Conservation (phyloP, 2,329 filamentous ascomycete genomes). For the Aureobasidium sp. region DNA sequence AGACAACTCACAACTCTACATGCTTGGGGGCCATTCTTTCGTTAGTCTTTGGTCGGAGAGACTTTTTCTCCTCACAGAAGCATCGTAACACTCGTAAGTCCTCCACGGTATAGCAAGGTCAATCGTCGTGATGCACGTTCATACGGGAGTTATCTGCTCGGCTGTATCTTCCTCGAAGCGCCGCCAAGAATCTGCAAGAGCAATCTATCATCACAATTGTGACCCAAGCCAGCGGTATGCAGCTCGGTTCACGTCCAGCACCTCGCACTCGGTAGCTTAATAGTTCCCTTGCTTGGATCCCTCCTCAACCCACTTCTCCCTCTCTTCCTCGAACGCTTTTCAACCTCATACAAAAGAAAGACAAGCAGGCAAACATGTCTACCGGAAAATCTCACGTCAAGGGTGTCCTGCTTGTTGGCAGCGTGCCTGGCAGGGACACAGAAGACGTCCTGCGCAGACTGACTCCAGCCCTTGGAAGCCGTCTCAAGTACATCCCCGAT, state of each 20-base stretch:
- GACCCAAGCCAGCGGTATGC: slow-evolving; percentile 6
- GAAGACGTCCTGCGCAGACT: slow-evolving; percentile 30
- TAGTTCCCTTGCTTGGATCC: background rate
- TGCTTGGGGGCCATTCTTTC: background rate
- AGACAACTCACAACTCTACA: background rate
- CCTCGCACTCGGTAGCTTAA: background rate
- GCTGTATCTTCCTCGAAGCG: background rate
- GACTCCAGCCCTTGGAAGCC: slow-evolving; percentile 26
- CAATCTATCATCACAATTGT: background rate
- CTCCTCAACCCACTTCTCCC: background rate
- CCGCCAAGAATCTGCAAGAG: slow-evolving; percentile 7
- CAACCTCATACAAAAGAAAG: background rate
- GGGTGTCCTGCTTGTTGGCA: slow-evolving; percentile 33
- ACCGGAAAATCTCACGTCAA: background rate
- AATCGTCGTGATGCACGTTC: background rate
- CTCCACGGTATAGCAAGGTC: background rate
- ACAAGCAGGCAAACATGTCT: background rate
- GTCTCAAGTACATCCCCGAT: slow-evolving; percentile 35
- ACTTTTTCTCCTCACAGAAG: too few species aligned
- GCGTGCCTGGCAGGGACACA: slow-evolving; percentile 30
- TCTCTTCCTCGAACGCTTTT: background rate
- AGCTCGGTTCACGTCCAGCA: slow-evolving; percentile 8
- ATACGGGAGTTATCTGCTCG: background rate
- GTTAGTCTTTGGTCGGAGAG: background rate
- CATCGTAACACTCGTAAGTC: too few species aligned